phyloP scores from a whole-genome alignment of 2,329 filamentous ascomycete genomes.

The Aspergillus chevalieri region DNA sequence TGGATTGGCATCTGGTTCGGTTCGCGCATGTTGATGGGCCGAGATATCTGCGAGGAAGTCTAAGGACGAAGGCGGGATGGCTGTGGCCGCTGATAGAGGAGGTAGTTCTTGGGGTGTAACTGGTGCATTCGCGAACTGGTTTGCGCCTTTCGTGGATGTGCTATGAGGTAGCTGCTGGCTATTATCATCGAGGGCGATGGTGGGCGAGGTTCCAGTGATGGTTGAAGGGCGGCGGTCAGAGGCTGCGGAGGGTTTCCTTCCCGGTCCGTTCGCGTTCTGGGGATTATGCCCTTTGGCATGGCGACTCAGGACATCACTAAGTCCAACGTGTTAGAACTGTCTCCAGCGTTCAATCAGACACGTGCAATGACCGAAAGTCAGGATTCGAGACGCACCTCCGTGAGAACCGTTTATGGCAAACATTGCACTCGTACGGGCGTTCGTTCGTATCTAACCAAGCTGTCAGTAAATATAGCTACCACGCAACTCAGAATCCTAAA shows the following conservation, averaged over 20 bases:
- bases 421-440: conserved; percentile 49
- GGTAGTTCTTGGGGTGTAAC: conserved; percentile 19
- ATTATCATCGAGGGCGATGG: conserved; percentile 8
- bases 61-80: conserved; percentile 30
- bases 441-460: conserved; percentile 46
- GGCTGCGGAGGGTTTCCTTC: conserved; percentile 25
- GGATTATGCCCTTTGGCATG: conserved; percentile 47
- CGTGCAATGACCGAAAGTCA: not conserved
- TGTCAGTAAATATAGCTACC: not conserved
- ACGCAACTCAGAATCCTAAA: not conserved
- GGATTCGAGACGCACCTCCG: conserved; percentile 38
- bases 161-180: conserved; percentile 11
- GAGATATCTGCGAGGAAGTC: conserved; percentile 36
- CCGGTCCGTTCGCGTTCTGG: conserved; percentile 7
- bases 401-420: conserved; percentile 51
- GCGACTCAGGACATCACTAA: conserved; percentile 46
- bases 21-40: conserved; percentile 24
- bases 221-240: conserved; percentile 20
- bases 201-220: conserved; percentile 8
- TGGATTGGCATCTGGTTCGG: conserved; percentile 20
- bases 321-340: conserved; percentile 9
- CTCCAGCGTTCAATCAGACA: not conserved
- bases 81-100: conserved; percentile 23
- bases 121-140: conserved; percentile 11
- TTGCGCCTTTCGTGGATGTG: conserved; percentile 9